Evolutionary conservation across 768 basidiomycete genomes (phyloP).

Genomic region (Vararia minispora): DNA sequence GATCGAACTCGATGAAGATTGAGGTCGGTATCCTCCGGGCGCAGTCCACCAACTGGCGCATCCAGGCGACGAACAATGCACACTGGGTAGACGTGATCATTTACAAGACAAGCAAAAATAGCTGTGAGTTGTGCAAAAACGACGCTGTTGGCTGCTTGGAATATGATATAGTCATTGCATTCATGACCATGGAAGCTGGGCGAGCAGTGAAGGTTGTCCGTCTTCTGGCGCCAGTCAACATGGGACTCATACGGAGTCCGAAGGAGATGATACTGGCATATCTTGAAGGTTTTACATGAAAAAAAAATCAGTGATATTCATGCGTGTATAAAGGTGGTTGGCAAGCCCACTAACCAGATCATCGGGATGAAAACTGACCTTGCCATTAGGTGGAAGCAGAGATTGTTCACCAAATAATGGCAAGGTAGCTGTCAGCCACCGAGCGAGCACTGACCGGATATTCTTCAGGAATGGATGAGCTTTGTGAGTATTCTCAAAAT

Average conservation of each 20-base stretch:
- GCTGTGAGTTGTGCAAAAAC: not conserved
- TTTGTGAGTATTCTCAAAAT: too few relatives aligned
- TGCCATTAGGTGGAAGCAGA: too few relatives aligned
- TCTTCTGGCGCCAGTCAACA: not conserved
- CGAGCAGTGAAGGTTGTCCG: not conserved
- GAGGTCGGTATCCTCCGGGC: not conserved
- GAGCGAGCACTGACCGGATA: too few relatives aligned
- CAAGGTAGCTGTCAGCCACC: too few relatives aligned
- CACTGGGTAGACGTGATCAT: not conserved
- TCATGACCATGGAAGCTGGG: not conserved
- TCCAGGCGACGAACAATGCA: not conserved
- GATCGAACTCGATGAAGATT: not conserved
- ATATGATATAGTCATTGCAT: not conserved
- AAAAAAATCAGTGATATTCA: too few relatives aligned
- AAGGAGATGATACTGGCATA: not conserved
- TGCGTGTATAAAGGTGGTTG: not conserved
- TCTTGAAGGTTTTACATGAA: not conserved
- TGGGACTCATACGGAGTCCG: not conserved
- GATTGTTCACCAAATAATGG: too few relatives aligned
- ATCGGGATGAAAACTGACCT: too few relatives aligned
- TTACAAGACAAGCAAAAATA: not conserved
- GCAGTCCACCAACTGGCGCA: not conserved
- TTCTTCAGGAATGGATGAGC: too few relatives aligned
- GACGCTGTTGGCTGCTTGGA: not conserved
- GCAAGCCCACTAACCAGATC: too few relatives aligned